Conservation (phyloP, 192 early-diverging fungal species). For the Coemansia sp. region DNA sequence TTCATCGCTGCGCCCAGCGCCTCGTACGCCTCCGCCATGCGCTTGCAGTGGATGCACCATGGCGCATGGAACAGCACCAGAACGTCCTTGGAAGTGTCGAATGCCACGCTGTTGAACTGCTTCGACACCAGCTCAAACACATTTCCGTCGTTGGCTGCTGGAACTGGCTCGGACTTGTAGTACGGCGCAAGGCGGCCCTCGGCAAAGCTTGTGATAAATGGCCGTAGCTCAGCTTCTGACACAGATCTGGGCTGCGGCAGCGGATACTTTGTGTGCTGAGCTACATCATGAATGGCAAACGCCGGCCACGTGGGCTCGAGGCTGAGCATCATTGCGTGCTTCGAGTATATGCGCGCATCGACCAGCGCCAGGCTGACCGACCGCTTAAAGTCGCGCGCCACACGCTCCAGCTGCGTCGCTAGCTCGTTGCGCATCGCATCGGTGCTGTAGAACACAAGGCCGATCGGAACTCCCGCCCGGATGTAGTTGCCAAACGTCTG, state of each 20-base stretch:
- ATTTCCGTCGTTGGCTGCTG: slow-evolving; percentile 74
- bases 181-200: slow-evolving; percentile 65
- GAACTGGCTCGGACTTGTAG: slow-evolving; percentile 77
- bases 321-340: slow-evolving; percentile 77
- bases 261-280: slow-evolving; percentile 75
- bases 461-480: slow-evolving; percentile 78
- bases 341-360: slow-evolving; percentile 77
- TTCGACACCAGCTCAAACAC: slow-evolving; percentile 87
- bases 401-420: slow-evolving; percentile 54
- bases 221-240: slow-evolving; percentile 55
- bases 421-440: slow-evolving; percentile 59
- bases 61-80: slow-evolving; percentile 89
- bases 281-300: slow-evolving; percentile 81
- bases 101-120: slow-evolving; percentile 77
- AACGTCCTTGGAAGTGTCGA: slow-evolving; percentile 83
- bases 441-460: slow-evolving; percentile 74
- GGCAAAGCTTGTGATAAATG: slow-evolving; percentile 61
- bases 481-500: slow-evolving; percentile 85
- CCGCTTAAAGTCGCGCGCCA: slow-evolving; percentile 80
- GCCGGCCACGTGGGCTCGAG: slow-evolving; percentile 89
- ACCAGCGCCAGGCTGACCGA: slow-evolving; percentile 86
- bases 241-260: slow-evolving; percentile 66
- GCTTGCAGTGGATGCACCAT: slow-evolving; percentile 84
- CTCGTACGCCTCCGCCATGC: slow-evolving; percentile 70
- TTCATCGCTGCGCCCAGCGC: slow-evolving; percentile 65